phyloP scores from a whole-genome alignment of 2,329 filamentous ascomycete genomes.

The Beauveria australis region DNA sequence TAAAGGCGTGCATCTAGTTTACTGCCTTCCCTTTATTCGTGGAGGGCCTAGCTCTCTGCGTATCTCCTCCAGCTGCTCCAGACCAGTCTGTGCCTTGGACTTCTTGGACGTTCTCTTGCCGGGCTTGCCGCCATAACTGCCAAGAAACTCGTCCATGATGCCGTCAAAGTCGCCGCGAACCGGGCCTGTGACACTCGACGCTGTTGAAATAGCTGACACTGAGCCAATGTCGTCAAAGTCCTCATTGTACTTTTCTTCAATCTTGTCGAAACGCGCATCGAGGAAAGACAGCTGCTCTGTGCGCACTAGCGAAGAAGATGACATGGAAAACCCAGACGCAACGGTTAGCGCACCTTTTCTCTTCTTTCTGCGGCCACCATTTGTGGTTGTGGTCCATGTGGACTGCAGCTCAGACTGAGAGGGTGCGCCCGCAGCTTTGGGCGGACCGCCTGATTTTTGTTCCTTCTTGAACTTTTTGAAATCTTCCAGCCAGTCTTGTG shows the following conservation, averaged over 20 bases:
- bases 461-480: slow-evolving; percentile 94
- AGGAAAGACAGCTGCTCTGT: slow-evolving; percentile 81
- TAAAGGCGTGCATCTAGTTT: neutral
- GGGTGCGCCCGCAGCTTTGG: slow-evolving; percentile 31
- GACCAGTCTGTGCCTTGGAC: slow-evolving; percentile 68
- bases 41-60: slow-evolving; percentile 71
- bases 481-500: slow-evolving; percentile 82
- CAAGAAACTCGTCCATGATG: slow-evolving; percentile 90
- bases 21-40: slow-evolving; percentile 37
- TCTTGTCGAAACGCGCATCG: slow-evolving; percentile 83
- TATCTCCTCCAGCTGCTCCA: slow-evolving; percentile 88
- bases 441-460: slow-evolving; percentile 38
- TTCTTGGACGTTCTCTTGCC: slow-evolving; percentile 73
- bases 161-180: slow-evolving; percentile 73
- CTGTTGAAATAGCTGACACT: slow-evolving; percentile 52
- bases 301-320: slow-evolving; percentile 74
- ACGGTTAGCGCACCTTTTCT: slow-evolving; percentile 88
- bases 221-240: slow-evolving; percentile 44
- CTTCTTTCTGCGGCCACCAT: slow-evolving; percentile 81
- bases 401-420: slow-evolving; percentile 58
- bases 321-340: slow-evolving; percentile 84
- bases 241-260: slow-evolving; percentile 67
- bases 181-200: slow-evolving; percentile 60
- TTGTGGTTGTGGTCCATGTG: slow-evolving; percentile 66
- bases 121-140: slow-evolving; percentile 54